A percentile compares a stretch with the other conserved stretches of the same genome.
phyloP scores from a whole-genome alignment of 2,329 filamentous ascomycete genomes.

The Aspergillus sp. region DNA sequence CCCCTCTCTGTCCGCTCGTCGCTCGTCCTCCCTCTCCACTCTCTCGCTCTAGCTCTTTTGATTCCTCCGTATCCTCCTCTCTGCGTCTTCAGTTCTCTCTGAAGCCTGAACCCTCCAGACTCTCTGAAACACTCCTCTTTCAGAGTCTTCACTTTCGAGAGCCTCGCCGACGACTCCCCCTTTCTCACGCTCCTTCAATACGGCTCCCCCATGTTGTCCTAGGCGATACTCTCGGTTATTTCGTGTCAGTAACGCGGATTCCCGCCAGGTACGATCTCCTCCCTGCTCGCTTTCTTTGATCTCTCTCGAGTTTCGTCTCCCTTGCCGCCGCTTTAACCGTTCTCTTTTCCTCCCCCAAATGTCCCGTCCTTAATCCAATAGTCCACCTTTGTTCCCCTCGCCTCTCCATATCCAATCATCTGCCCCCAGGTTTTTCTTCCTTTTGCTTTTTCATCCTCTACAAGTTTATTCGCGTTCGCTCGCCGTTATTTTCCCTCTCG shows the following conservation, averaged over 20 bases:
- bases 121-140: neutral
- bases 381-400: neutral
- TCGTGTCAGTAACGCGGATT: slow-evolving; percentile 29
- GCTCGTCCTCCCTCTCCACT: neutral
- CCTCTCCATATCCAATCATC: slow-evolving; percentile 1
- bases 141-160: slow-evolving; percentile 4
- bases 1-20: slow-evolving; percentile 10
- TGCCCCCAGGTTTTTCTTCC: slow-evolving; percentile 4
- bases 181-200: neutral
- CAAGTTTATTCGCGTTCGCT: neutral
- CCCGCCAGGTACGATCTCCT: slow-evolving; percentile 26
- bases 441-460: slow-evolving; percentile 2
- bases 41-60: neutral
- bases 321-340: slow-evolving; percentile 10
- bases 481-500: slow-evolving; percentile 1
- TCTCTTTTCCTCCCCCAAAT: neutral
- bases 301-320: slow-evolving; percentile 6
- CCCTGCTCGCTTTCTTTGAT: slow-evolving; percentile 3
- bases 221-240: slow-evolving; percentile 25
- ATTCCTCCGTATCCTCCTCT: neutral
- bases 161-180: neutral
- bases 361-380: neutral
- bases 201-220: slow-evolving; percentile 30
- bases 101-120: neutral
- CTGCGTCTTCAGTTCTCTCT: neutral